phyloP scores from a whole-genome alignment of 228 moss, liverwort and hornwort species.

The Sphagnum magellanicum region DNA sequence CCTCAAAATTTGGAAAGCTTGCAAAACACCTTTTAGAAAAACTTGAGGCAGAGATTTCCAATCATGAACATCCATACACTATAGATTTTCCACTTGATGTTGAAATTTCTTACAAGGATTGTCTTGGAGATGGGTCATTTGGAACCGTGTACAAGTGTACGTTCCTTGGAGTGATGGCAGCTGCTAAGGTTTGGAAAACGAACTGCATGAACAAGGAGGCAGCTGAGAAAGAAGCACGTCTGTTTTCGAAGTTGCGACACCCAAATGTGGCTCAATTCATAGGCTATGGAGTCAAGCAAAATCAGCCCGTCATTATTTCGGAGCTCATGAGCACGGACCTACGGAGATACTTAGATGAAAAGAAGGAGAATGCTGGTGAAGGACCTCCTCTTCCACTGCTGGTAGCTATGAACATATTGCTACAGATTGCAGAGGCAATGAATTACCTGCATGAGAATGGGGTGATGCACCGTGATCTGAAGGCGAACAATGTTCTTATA shows the following conservation, averaged over 20 bases:
- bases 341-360: constrained; percentile 14
- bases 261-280: constrained; percentile 46
- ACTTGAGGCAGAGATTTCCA: no score
- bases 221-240: constrained; percentile 20
- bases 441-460: constrained; percentile 39
- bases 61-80: no score
- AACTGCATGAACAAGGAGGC: constrained; percentile 17
- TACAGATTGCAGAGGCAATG: constrained; percentile 39
- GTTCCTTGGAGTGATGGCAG: constrained; percentile 32
- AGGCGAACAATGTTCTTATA: constrained; percentile 29
- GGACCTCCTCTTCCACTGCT: constrained; percentile 20
- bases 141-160: constrained; percentile 42
- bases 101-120: no score
- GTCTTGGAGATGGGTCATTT: constrained; percentile 19
- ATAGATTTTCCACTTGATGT: no score
- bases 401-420: constrained; percentile 25
- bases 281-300: constrained; percentile 17
- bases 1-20: no score
- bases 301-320: constrained; percentile 25
- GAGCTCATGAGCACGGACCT: constrained; percentile 29
- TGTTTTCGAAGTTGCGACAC: constrained; percentile 16
- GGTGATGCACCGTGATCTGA: constrained; percentile 27
- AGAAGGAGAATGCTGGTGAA: constrained; percentile 7
- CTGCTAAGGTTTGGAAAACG: constrained; percentile 18
- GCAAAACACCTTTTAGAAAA: no score